Evolutionary conservation across 2,329 filamentous ascomycete species (phyloP).

Genomic region (Chaetomium globosum): DNA sequence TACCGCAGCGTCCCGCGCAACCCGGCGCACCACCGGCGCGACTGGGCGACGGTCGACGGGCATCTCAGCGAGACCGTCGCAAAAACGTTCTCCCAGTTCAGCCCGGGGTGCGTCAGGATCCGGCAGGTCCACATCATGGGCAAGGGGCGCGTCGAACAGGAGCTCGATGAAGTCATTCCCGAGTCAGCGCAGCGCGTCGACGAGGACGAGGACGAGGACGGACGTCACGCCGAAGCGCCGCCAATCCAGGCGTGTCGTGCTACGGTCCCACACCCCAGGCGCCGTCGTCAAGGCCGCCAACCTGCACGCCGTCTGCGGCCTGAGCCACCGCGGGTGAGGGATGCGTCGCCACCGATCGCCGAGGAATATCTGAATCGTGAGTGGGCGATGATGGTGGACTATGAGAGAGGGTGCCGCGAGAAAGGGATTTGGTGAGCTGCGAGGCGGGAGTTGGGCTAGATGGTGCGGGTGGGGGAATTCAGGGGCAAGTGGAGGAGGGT

Average conservation of each 20-base stretch:
- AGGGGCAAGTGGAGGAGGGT: not conserved
- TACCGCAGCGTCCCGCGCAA: not conserved
- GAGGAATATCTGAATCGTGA: not conserved
- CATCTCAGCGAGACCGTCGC: not conserved
- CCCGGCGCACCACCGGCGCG: not conserved
- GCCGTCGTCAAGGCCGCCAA: not conserved
- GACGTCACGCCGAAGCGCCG: too few relatives aligned
- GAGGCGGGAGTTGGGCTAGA: not conserved
- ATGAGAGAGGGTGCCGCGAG: not conserved
- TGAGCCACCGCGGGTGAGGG: not conserved
- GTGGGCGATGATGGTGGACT: not conserved
- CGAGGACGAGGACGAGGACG: too few relatives aligned
- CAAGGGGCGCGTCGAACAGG: conserved; percentile 1
- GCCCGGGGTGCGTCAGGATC: not conserved
- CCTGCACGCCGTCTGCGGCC: not conserved
- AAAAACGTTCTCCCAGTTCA: not conserved
- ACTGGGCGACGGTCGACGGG: not conserved
- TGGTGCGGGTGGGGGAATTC: not conserved
- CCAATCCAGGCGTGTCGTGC: not conserved
- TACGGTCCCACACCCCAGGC: not conserved
- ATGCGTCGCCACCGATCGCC: not conserved
- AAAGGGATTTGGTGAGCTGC: not conserved
- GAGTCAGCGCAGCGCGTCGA: too few relatives aligned
- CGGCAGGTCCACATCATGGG: conserved; percentile 1
- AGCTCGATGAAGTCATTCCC: conserved; percentile 3